Conservation (phyloP, 164 flowering plant genomes). For the Umbilicus rupestris region DNA sequence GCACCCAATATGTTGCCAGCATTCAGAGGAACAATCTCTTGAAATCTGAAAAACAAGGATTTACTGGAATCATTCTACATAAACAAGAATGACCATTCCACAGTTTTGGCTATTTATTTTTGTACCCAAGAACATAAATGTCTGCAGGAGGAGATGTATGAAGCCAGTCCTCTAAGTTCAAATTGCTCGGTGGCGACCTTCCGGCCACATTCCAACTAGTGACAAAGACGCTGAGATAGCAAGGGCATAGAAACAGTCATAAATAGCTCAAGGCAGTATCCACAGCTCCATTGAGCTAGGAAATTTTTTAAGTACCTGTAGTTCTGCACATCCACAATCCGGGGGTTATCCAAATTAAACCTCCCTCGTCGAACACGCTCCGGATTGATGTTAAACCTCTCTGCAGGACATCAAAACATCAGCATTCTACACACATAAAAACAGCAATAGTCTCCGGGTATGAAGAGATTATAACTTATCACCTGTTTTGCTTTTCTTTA, state of each 20-base stretch:
- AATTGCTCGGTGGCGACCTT: slow-evolving; percentile 47
- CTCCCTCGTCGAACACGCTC: slow-evolving; percentile 36
- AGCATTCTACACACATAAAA: background rate
- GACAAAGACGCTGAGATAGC: slow-evolving; percentile 46
- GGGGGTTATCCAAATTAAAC: slow-evolving; percentile 53
- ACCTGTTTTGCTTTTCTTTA: slow-evolving; percentile 7
- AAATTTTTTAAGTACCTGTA: slow-evolving; percentile 39
- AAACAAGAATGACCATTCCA: background rate
- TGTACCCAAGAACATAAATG: slow-evolving; percentile 68
- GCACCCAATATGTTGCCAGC: slow-evolving; percentile 64
- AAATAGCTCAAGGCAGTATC: background rate
- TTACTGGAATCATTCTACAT: background rate
- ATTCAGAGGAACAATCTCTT: slow-evolving; percentile 68
- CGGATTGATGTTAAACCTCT: slow-evolving; percentile 35
- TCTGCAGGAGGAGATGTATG: slow-evolving; percentile 66
- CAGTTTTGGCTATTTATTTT: background rate
- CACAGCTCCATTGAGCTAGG: background rate
- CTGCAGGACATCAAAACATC: slow-evolving; percentile 17
- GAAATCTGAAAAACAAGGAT: slow-evolving; percentile 33
- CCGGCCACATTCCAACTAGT: slow-evolving; percentile 77
- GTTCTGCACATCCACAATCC: slow-evolving; percentile 57
- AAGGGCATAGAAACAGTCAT: background rate
- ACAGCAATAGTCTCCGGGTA: no score
- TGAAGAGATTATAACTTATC: background rate
- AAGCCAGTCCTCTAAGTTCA: slow-evolving; percentile 62